phyloP scores from a whole-genome alignment of 441 rosid species.

The Erodium trifolium region DNA sequence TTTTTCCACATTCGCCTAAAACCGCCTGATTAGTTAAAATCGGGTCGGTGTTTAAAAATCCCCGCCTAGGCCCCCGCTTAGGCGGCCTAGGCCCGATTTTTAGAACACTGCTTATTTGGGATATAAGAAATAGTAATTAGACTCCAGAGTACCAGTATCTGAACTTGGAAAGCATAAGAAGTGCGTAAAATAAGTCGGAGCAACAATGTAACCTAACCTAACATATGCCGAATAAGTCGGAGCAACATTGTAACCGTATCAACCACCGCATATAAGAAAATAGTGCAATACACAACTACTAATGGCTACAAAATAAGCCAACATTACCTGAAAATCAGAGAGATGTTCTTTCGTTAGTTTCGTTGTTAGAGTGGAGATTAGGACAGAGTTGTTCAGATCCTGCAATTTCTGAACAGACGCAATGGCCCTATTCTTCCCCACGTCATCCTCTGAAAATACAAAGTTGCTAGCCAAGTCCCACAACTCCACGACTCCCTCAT shows the following conservation, averaged over 20 bases:
- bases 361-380: slow-evolving; percentile 53
- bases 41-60: no score
- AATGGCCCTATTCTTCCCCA: slow-evolving; percentile 77
- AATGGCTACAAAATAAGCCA: not conserved
- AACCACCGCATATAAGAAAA: not conserved
- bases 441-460: slow-evolving; percentile 61
- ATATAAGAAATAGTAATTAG: no score
- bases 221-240: not conserved
- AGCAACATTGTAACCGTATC: not conserved
- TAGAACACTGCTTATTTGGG: no score
- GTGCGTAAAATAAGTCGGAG: not conserved
- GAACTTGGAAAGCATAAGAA: not conserved
- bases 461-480: slow-evolving; percentile 87
- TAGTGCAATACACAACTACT: not conserved
- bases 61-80: no score
- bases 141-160: no score
- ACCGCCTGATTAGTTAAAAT: no score
- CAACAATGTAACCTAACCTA: no score
- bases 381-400: slow-evolving; percentile 77
- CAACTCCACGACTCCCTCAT: slow-evolving; percentile 61
- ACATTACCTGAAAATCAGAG: slow-evolving; percentile 59
- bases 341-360: slow-evolving; percentile 58
- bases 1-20: no score
- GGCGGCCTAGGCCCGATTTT: no score
- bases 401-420: slow-evolving; percentile 82